A percentile compares a stretch with the other conserved stretches of the same genome.
These are phyloP conservation scores for Ananas comosus DNA, from an alignment of 176 grass and related monocot genomes.

Conservation along the genomic window DNA sequence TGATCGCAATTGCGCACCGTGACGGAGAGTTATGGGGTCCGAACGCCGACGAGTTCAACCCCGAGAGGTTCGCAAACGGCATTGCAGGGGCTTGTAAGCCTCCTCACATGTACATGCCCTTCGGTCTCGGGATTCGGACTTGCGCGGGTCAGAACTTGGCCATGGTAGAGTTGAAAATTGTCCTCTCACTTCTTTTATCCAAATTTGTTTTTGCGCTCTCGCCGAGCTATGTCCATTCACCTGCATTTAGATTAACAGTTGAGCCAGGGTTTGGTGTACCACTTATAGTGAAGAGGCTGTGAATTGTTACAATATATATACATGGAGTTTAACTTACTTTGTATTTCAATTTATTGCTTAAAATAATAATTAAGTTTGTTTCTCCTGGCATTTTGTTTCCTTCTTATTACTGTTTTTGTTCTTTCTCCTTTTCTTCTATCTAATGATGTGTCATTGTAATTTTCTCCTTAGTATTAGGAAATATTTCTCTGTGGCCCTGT, in stretches of 20 bases:
- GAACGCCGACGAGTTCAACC: constrained; percentile 39
- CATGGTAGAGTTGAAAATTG: constrained; percentile 54
- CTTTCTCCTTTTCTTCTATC: too few relatives aligned
- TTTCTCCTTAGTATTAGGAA: too few relatives aligned
- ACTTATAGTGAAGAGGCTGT: constrained; percentile 24
- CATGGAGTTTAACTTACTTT: too few relatives aligned
- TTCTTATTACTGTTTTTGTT: too few relatives aligned
- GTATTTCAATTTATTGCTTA: too few relatives aligned
- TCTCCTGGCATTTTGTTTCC: too few relatives aligned
- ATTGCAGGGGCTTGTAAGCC: constrained; percentile 35
- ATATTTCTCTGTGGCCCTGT: too few relatives aligned
- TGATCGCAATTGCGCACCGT: constrained; percentile 34
- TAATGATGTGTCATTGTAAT: too few relatives aligned
- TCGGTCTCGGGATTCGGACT: constrained; percentile 40
- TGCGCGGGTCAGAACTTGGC: constrained; percentile 58
- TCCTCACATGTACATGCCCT: constrained; percentile 53
- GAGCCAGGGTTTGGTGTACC: constrained; percentile 46
- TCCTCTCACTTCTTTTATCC: constrained; percentile 38
- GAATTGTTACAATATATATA: background rate
- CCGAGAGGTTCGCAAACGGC: constrained; percentile 34
- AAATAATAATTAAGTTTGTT: too few relatives aligned
- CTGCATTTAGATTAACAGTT: constrained; percentile 30
- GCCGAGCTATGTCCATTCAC: constrained; percentile 40
- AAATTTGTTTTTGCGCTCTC: constrained; percentile 44
- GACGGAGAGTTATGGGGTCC: constrained; percentile 43